These are phyloP conservation scores for Rubroboletus satanas DNA, from an alignment of 768 basidiomycete species.

Conservation along the genomic window DNA sequence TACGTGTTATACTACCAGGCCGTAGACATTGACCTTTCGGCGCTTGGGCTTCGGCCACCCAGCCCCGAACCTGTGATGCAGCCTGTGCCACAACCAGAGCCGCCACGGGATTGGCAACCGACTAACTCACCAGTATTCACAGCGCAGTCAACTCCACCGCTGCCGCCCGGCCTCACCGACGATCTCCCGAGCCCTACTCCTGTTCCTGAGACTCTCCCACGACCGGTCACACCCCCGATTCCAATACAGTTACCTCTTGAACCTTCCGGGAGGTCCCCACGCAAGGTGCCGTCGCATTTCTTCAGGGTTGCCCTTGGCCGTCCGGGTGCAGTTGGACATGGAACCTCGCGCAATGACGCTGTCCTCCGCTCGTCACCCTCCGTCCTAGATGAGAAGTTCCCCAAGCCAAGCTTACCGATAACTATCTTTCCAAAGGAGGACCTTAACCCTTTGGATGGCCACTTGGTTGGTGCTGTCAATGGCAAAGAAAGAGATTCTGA, in stretches of 20 bases:
- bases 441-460: conserved; percentile 22
- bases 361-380: conserved; percentile 24
- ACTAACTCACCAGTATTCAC: conserved; percentile 26
- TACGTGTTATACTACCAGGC: conserved; percentile 98
- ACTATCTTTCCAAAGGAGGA: conserved; percentile 20
- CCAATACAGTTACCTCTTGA: conserved; percentile 15
- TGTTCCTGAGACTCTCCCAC: conserved; percentile 18
- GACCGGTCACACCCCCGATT: conserved; percentile 19
- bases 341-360: conserved; percentile 13
- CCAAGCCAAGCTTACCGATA: conserved; percentile 15
- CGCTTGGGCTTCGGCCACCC: conserved; percentile 57
- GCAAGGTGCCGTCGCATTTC: conserved; percentile 16
- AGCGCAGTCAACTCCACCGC: conserved; percentile 23
- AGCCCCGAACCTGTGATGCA: conserved; percentile 21
- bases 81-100: conserved; percentile 15
- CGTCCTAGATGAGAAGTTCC: conserved; percentile 23
- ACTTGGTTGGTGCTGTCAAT: conserved; percentile 30
- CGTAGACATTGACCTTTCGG: conserved; percentile 72
- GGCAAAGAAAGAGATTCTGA: conserved; percentile 39
- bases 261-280: conserved; percentile 21
- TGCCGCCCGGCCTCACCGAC: conserved; percentile 38
- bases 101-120: conserved; percentile 9
- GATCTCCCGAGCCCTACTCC: conserved; percentile 17
- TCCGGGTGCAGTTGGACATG: conserved; percentile 12
- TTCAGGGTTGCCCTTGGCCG: conserved; percentile 17